These are phyloP conservation scores for Luzula sylvatica DNA, from an alignment of 176 grass and related monocot species.

Conservation along the genomic window DNA sequence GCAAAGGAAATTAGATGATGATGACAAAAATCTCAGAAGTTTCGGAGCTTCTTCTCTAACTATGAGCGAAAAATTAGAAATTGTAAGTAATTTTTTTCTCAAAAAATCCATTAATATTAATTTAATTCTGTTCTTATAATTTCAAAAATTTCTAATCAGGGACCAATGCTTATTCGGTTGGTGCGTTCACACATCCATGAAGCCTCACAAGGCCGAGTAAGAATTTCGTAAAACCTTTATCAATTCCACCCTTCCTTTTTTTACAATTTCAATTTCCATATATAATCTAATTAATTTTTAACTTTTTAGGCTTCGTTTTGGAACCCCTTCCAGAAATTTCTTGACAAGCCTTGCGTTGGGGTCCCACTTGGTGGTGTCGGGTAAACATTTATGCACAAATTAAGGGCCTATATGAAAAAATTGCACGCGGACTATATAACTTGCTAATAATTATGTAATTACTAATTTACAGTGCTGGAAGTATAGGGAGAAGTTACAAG, in stretches of 20 bases:
- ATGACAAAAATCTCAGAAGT: slow-evolving; percentile 48
- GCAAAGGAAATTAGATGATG: slow-evolving; percentile 43
- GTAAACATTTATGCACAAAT: slow-evolving; percentile 22
- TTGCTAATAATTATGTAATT: not conserved
- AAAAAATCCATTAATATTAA: slow-evolving; percentile 5
- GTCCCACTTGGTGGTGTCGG: slow-evolving; percentile 71
- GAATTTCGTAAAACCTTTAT: not conserved
- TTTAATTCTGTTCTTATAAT: not conserved
- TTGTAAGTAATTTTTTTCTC: slow-evolving; percentile 35
- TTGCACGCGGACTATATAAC: not conserved
- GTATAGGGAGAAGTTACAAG: slow-evolving; percentile 92
- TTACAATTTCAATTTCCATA: not conserved
- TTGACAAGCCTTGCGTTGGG: slow-evolving; percentile 44
- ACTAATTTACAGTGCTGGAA: slow-evolving; percentile 49
- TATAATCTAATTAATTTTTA: slow-evolving; percentile 9
- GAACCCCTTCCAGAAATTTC: slow-evolving; percentile 43
- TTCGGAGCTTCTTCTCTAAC: slow-evolving; percentile 18
- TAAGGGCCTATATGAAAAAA: too few relatives aligned
- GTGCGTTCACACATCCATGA: slow-evolving; percentile 17
- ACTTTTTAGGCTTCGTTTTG: slow-evolving; percentile 27
- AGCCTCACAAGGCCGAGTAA: slow-evolving; percentile 28
- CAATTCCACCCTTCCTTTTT: slow-evolving; percentile 9
- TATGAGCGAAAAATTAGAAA: slow-evolving; percentile 22
- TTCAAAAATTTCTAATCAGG: slow-evolving; percentile 19
- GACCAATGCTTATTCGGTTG: slow-evolving; percentile 25